These are phyloP conservation scores for Aureobasidium sp. DNA, from an alignment of 2,329 filamentous ascomycete genomes.

Conservation along the genomic window DNA sequence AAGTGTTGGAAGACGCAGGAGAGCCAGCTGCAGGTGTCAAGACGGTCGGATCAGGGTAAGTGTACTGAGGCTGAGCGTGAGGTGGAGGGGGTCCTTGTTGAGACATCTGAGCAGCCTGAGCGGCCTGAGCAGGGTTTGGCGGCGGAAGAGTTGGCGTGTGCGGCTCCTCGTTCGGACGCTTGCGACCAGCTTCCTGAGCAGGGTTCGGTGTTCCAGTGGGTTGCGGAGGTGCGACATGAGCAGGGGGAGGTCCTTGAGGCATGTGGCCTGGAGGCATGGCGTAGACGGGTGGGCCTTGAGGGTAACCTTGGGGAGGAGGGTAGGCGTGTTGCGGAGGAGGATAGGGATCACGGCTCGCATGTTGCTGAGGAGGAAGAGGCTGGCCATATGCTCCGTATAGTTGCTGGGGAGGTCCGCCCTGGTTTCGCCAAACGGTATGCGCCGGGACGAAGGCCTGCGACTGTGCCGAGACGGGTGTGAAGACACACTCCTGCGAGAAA, in stretches of 20 bases:
- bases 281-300: slow-evolving; percentile 13
- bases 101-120: slow-evolving; percentile 36
- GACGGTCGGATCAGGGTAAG: slow-evolving; percentile 38
- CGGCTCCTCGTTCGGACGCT: slow-evolving; percentile 43
- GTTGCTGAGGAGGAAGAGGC: slow-evolving; percentile 38
- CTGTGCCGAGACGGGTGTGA: slow-evolving; percentile 67
- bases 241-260: slow-evolving; percentile 1
- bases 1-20: slow-evolving; percentile 36
- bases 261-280: slow-evolving; percentile 1
- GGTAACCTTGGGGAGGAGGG: slow-evolving; percentile 14
- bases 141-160: slow-evolving; percentile 45
- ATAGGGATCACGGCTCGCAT: slow-evolving; percentile 24
- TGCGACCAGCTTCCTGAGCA: slow-evolving; percentile 32
- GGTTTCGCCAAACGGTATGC: slow-evolving; percentile 53
- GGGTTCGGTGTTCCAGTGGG: slow-evolving; percentile 19
- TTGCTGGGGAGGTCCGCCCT: slow-evolving; percentile 36
- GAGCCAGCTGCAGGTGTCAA: slow-evolving; percentile 38
- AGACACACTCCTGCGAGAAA: slow-evolving; percentile 71
- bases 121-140: slow-evolving; percentile 39
- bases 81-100: slow-evolving; percentile 10
- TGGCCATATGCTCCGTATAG: slow-evolving; percentile 49
- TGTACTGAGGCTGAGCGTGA: slow-evolving; percentile 28
- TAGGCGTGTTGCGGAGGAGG: slow-evolving; percentile 19
- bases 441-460: slow-evolving; percentile 68
- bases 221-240: slow-evolving; percentile 7